Conservation (phyloP, 805 yeast genomes). For the Zygoascus tannicola region DNA sequence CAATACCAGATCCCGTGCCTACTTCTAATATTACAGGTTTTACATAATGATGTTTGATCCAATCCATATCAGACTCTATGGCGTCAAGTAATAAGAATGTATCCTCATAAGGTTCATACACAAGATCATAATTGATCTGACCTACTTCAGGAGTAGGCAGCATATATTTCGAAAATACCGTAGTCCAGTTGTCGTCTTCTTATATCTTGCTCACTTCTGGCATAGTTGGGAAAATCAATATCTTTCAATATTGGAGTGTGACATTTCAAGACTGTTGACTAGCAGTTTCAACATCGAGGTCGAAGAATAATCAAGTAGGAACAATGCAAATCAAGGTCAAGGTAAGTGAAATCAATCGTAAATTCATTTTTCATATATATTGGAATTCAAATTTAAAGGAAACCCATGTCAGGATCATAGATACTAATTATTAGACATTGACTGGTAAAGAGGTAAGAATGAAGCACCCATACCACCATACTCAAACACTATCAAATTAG, state of each 20-base stretch:
- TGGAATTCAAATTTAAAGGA: neutral
- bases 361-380: neutral
- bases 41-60: constrained; percentile 20
- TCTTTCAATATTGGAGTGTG: too few species aligned
- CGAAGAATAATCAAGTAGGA: neutral
- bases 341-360: constrained; percentile 28
- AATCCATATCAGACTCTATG: constrained; percentile 50
- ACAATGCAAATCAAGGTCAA: constrained; percentile 62
- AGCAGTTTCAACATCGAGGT: too few species aligned
- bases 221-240: too few species aligned
- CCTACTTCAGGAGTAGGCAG: constrained; percentile 64
- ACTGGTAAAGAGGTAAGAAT: constrained; percentile 64
- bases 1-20: constrained; percentile 90
- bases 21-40: constrained; percentile 54
- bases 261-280: too few species aligned
- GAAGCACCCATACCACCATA: neutral
- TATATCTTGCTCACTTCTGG: too few species aligned
- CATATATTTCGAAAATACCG: too few species aligned
- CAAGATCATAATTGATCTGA: constrained; percentile 53
- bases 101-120: constrained; percentile 95
- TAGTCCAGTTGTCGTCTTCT: too few species aligned
- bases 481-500: too few species aligned
- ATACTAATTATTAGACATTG: constrained; percentile 38
- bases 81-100: constrained; percentile 75
- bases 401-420: neutral